Conservation (phyloP, 2,329 filamentous ascomycete species). For the Calonectria naviculata region DNA sequence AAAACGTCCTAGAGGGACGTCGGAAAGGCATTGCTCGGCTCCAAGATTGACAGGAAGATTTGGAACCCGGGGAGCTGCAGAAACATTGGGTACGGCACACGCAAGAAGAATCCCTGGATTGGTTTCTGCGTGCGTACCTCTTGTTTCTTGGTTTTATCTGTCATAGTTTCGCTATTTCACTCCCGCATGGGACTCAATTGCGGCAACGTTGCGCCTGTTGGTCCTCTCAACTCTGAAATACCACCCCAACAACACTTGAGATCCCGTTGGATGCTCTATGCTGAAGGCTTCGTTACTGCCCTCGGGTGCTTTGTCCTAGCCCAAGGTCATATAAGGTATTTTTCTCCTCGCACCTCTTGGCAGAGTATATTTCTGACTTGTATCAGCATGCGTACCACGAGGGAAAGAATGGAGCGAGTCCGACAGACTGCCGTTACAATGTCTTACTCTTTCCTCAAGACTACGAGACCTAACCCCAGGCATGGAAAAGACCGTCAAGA, state of each 20-base stretch:
- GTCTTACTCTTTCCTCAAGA: slow-evolving; percentile 38
- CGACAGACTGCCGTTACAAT: slow-evolving; percentile 28
- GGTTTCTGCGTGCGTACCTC: slow-evolving; percentile 15
- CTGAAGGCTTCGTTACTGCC: slow-evolving; percentile 18
- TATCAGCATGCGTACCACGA: slow-evolving; percentile 26
- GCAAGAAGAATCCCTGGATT: not conserved
- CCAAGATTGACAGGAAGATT: slow-evolving; percentile 35
- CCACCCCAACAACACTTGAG: not conserved
- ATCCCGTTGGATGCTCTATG: slow-evolving; percentile 15
- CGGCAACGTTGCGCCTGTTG: not conserved
- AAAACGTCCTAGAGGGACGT: not conserved
- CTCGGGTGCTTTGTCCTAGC: slow-evolving; percentile 29
- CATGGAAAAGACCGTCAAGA: not conserved
- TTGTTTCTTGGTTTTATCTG: slow-evolving; percentile 22
- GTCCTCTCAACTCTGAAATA: not conserved
- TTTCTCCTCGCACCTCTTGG: not conserved
- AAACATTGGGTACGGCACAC: slow-evolving; percentile 29
- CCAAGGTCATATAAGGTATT: slow-evolving; percentile 36
- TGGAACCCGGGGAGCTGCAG: slow-evolving; percentile 25
- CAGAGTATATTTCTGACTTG: not conserved
- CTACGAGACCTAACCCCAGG: slow-evolving; percentile 10
- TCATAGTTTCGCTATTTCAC: slow-evolving; percentile 22
- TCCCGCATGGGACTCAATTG: slow-evolving; percentile 16
- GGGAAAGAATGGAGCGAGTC: slow-evolving; percentile 38
- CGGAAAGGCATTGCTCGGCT: slow-evolving; percentile 21